Percentiles rank a stretch among this genome's conserved stretches.
Conservation (phyloP, 108 stramenopile genomes). For the Cyclotella kingstonii region DNA sequence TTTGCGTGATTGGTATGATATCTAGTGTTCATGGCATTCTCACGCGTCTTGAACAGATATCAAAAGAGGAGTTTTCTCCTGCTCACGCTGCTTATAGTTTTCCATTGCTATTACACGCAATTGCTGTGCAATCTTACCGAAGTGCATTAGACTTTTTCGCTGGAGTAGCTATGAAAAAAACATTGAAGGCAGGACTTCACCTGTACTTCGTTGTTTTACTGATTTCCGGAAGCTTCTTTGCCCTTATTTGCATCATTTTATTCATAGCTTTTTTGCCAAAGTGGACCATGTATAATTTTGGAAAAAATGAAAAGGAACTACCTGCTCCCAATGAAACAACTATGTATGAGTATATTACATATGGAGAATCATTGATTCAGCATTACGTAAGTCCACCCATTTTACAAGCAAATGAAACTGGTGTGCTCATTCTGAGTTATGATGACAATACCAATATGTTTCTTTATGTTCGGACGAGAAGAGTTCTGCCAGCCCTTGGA, state of each 20-base stretch:
- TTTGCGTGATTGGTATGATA: slow-evolving; percentile 60
- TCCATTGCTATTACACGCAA: slow-evolving; percentile 70
- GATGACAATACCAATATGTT: slow-evolving; percentile 40
- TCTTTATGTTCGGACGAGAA: slow-evolving; percentile 57
- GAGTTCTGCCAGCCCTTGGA: slow-evolving; percentile 53
- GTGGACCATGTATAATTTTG: slow-evolving; percentile 62
- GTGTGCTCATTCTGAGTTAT: slow-evolving; percentile 48
- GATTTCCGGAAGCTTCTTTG: slow-evolving; percentile 52
- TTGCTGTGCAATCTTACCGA: slow-evolving; percentile 77
- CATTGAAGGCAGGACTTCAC: slow-evolving; percentile 47
- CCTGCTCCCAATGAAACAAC: slow-evolving; percentile 73
- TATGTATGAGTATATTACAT: slow-evolving; percentile 53
- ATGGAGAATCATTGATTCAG: slow-evolving; percentile 67
- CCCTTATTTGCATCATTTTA: slow-evolving; percentile 56
- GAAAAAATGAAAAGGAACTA: slow-evolving; percentile 59
- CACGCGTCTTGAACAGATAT: slow-evolving; percentile 56
- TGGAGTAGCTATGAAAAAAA: slow-evolving; percentile 31
- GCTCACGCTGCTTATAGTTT: slow-evolving; percentile 82
- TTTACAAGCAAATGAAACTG: slow-evolving; percentile 79
- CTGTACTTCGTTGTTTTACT: slow-evolving; percentile 62
- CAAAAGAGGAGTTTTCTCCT: slow-evolving; percentile 64
- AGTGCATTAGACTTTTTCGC: slow-evolving; percentile 67
- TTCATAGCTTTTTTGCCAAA: slow-evolving; percentile 61
- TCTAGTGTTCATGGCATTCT: slow-evolving; percentile 64
- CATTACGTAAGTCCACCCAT: slow-evolving; percentile 70